phyloP scores from a whole-genome alignment of 202 grass and related monocot species.

The Brachypodium distachyon region DNA sequence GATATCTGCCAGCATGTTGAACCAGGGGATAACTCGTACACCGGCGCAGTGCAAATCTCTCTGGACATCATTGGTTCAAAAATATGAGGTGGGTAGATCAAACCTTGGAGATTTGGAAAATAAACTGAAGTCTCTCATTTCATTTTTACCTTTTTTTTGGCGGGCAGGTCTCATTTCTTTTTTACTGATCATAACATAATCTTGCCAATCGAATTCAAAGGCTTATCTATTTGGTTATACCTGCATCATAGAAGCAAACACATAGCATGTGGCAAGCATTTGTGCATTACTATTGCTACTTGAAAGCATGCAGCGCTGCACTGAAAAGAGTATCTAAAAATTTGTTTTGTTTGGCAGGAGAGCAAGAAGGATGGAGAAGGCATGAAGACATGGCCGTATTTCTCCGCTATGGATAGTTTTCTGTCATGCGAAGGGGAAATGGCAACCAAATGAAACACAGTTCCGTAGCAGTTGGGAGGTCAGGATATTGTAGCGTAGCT shows the following conservation, averaged over 20 bases:
- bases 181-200: background rate
- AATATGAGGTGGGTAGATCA: conserved; percentile 87
- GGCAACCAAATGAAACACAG: conserved; percentile 50
- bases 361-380: conserved; percentile 62
- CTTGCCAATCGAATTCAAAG: background rate
- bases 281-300: background rate
- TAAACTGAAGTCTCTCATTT: too few species aligned
- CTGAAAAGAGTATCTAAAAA: background rate
- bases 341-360: conserved; percentile 43
- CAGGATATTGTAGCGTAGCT: background rate
- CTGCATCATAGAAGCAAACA: background rate
- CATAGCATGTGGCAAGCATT: background rate
- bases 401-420: conserved; percentile 55
- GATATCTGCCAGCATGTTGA: conserved; percentile 64
- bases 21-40: conserved; percentile 55
- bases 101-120: background rate
- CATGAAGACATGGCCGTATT: conserved; percentile 70
- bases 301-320: background rate
- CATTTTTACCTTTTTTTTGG: too few species aligned
- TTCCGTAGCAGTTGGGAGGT: conserved; percentile 6
- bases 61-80: conserved; percentile 93
- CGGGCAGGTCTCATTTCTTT: background rate
- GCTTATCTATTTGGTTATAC: background rate
- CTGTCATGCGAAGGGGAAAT: conserved; percentile 59
- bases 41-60: conserved; percentile 93